Evolutionary conservation across 2,329 filamentous ascomycete genomes (phyloP), one percentile per base, ranked within the genome.

Genomic region (Fragosphaeria purpurea): DNA sequence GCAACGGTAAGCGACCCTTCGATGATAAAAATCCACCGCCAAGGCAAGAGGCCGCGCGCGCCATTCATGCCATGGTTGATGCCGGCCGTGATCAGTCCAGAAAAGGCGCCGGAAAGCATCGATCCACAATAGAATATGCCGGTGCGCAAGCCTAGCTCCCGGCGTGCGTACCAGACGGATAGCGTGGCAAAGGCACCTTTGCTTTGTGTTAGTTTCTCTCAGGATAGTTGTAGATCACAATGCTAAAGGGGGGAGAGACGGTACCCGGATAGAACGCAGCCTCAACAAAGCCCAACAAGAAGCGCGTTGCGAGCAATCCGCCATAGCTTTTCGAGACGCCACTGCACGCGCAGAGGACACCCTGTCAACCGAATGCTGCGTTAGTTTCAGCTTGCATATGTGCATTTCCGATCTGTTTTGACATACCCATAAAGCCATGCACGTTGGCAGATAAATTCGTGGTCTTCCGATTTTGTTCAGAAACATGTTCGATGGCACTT

Each of bases 61-160:
- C 77, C 73, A 52, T 83, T 72, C 70, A 89, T 75, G 44, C 82
- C 78, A 11, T 70, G 68, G 0, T 77, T 81, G 49, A 89, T 85
- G 5, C 83, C 80, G 0, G 78, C 78, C 2, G 77, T 73, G 39
- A 83, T 76, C 7, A 83, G 64, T 2, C 82, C 84, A 0, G 82
- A 85, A 59, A 88, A 88, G 1, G 85, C 84, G 5, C 83, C 83
- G 1, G 81, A 83, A 22, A 88, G 75, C 33, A 88, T 69, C 0
- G 80, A 80, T 0, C 83, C 85, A 0, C 81, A 79, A 62, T 85
- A 86, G 6, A 86, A 71, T 22, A 83, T 68, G 2, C 81, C 80
- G 11, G 79, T 85, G 8, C 82, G 73, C n/a, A 84, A 67, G 8
- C 76, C 79, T 2, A 86, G 70, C 61, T 86, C 85, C 55, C 80